Evolutionary conservation across 805 yeast species (phyloP).

Genomic region (Middelhovenomyces tepae): DNA sequence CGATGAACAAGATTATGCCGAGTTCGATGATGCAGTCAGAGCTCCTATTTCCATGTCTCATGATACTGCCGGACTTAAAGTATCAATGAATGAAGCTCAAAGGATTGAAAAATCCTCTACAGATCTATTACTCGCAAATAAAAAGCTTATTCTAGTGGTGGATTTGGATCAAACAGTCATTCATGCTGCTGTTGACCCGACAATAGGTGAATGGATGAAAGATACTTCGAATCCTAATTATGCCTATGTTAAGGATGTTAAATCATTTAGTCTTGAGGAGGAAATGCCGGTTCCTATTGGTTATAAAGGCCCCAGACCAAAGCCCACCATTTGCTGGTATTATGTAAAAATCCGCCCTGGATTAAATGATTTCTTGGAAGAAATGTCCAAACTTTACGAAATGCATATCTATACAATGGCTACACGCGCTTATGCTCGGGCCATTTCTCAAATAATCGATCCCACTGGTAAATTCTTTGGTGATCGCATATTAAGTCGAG

Average conservation of each 20-base stretch:
- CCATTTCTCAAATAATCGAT: constrained; percentile 84
- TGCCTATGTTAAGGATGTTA: constrained; percentile 74
- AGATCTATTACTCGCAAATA: constrained; percentile 46
- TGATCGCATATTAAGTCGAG: constrained; percentile 83
- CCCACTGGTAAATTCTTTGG: constrained; percentile 84
- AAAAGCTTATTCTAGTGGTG: constrained; percentile 80
- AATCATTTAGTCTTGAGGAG: constrained; percentile 69
- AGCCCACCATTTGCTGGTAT: constrained; percentile 60
- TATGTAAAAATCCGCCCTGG: constrained; percentile 92
- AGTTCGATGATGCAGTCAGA: constrained; percentile 56
- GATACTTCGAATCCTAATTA: constrained; percentile 82
- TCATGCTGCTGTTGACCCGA: constrained; percentile 96
- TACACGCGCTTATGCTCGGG: constrained; percentile 83
- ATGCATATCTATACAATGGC: constrained; percentile 98
- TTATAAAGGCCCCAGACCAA: constrained; percentile 49
- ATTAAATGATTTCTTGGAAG: constrained; percentile 57
- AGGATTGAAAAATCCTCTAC: constrained; percentile 66
- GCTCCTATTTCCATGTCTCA: constrained; percentile 88
- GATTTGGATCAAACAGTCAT: constrained; percentile 96
- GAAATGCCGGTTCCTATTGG: constrained; percentile 29
- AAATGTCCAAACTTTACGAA: constrained; percentile 61
- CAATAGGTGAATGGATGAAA: constrained; percentile 91
- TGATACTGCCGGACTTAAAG: constrained; percentile 73
- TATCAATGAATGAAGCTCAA: constrained; percentile 79
- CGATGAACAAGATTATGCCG: constrained; percentile 62